Percentiles rank a stretch among this genome's conserved stretches.
Evolutionary conservation across 495 filamentous ascomycete genomes (phyloP).

Genomic region (Aspergillus sparsus): DNA sequence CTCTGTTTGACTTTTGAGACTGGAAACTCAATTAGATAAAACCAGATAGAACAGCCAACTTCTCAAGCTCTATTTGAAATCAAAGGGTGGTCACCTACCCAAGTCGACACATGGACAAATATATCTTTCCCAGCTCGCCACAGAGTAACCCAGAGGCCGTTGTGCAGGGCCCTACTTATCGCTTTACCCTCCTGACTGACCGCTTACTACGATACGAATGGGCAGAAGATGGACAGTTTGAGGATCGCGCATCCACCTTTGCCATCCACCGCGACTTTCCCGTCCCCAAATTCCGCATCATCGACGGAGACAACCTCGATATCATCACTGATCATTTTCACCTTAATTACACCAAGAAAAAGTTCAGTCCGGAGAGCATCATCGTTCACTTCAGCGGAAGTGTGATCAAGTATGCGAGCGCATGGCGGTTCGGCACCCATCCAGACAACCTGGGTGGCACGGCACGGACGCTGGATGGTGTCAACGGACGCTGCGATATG

Average conservation of each 20-base stretch:
- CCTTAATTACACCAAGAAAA: constrained; percentile 52
- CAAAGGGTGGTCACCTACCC: background rate
- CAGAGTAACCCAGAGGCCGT: constrained; percentile 47
- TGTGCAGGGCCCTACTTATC: constrained; percentile 48
- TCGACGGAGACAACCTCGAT: constrained; percentile 44
- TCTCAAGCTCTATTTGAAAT: background rate
- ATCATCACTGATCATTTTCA: constrained; percentile 54
- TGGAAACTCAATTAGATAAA: no score
- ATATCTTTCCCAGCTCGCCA: constrained; percentile 48
- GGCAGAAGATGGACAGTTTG: constrained; percentile 55
- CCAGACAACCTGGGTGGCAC: constrained; percentile 52
- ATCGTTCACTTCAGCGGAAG: constrained; percentile 38
- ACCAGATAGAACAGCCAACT: background rate
- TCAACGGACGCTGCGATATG: constrained; percentile 50
- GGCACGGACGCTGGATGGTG: constrained; percentile 54
- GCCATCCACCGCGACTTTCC: constrained; percentile 53
- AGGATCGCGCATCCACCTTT: constrained; percentile 59
- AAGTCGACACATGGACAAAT: constrained; percentile 31
- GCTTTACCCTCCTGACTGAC: constrained; percentile 57
- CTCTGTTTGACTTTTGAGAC: no score
- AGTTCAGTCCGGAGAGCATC: constrained; percentile 49
- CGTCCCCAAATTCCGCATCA: constrained; percentile 47
- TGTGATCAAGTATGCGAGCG: constrained; percentile 31
- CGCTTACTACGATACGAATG: constrained; percentile 58
- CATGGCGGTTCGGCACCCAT: constrained; percentile 51